Evolutionary conservation across 139 green algal species (phyloP).

Genomic region (Desmodesmus armatus): DNA sequence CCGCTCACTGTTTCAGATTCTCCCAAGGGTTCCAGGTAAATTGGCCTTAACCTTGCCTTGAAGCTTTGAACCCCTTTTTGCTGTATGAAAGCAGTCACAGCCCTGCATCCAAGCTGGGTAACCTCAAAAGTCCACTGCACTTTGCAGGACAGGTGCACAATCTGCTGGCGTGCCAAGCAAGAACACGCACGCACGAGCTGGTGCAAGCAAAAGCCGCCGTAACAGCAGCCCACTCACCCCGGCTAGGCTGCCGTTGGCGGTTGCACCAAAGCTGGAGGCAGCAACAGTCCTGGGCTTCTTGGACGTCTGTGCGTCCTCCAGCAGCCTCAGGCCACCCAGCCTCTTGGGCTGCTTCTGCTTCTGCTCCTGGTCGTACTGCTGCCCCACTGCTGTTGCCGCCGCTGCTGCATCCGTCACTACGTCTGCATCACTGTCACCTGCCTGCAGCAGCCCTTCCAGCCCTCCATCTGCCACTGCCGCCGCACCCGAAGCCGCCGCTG

Average conservation of each 20-base stretch:
- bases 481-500: neutral
- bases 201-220: no score
- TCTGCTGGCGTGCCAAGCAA: no score
- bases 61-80: no score
- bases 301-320: neutral
- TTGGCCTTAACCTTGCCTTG: no score
- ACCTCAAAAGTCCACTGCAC: no score
- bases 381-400: neutral
- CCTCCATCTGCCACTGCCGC: neutral
- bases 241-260: neutral
- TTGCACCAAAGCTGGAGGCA: neutral
- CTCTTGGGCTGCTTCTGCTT: neutral
- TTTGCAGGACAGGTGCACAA: no score
- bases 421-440: neutral
- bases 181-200: no score
- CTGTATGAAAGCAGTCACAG: no score
- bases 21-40: no score
- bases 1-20: no score
- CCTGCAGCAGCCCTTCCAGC: conserved; percentile 17
- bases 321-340: neutral
- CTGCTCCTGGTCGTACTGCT: neutral
- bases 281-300: neutral
- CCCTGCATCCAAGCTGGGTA: no score
- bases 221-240: no score
- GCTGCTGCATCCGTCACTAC: neutral